A percentile compares a stretch with the other conserved stretches of the same genome.
Conservation (phyloP, 2,329 filamentous ascomycete genomes). For the Hypoxylon sp. region DNA sequence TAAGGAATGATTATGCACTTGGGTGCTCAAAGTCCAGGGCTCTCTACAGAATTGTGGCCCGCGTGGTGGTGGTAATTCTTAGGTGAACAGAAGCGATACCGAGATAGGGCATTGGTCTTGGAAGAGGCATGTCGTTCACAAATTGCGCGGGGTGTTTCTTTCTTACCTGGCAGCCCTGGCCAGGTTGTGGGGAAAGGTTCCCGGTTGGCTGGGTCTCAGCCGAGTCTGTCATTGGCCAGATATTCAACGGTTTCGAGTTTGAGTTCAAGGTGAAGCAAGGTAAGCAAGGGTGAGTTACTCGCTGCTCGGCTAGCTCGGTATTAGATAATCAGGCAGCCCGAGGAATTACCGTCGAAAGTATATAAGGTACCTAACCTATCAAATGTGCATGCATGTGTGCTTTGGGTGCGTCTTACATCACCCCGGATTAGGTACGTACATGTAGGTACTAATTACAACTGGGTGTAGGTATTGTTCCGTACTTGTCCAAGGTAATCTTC, state of each 20-base stretch:
- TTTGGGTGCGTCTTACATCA: no score
- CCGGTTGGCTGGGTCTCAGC: slow-evolving; percentile 38
- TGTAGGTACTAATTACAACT: no score
- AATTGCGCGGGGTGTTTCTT: slow-evolving; percentile 39
- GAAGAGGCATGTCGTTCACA: slow-evolving; percentile 22
- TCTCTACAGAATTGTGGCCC: neutral
- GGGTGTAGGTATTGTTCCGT: no score
- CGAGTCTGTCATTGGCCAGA: slow-evolving; percentile 28
- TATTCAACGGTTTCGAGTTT: neutral
- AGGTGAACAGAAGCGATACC: slow-evolving; percentile 11
- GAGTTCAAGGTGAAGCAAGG: neutral
- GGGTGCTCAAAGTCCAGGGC: neutral
- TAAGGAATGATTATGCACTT: neutral
- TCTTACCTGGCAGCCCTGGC: slow-evolving; percentile 10
- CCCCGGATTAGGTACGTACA: no score
- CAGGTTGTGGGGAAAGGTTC: slow-evolving; percentile 30
- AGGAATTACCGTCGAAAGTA: slow-evolving; percentile 7
- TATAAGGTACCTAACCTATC: no score
- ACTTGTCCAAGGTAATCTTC: no score
- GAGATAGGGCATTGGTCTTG: slow-evolving; percentile 1
- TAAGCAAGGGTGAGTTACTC: slow-evolving; percentile 5
- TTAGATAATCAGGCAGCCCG: slow-evolving; percentile 7
- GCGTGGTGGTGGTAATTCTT: slow-evolving; percentile 1
- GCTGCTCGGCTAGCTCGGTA: neutral
- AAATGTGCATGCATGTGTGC: neutral